These are phyloP conservation scores for Yamadazyma tumulicola DNA, from an alignment of 805 yeast genomes.

Conservation along the genomic window DNA sequence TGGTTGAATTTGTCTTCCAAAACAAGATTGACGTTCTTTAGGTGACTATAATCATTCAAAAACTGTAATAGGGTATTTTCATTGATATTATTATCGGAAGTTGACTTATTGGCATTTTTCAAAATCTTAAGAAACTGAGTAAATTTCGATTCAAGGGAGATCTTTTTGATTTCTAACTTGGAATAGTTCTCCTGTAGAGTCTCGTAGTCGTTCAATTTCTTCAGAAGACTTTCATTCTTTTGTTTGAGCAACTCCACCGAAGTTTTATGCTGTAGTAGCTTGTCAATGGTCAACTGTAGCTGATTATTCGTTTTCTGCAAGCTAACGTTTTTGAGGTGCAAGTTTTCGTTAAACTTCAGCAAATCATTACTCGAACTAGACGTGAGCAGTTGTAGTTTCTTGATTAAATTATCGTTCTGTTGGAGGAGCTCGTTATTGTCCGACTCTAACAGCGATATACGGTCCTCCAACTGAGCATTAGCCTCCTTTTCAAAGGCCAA, in stretches of 20 bases:
- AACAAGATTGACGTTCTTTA: slow-evolving; percentile 27
- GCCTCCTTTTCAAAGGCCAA: slow-evolving; percentile 28
- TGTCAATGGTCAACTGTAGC: slow-evolving; percentile 50
- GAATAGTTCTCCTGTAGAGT: slow-evolving; percentile 43
- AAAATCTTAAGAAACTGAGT: slow-evolving; percentile 42
- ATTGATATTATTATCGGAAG: slow-evolving; percentile 1
- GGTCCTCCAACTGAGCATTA: slow-evolving; percentile 37
- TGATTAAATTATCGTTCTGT: slow-evolving; percentile 28
- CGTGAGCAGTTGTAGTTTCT: slow-evolving; percentile 17
- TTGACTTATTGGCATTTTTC: slow-evolving; percentile 1
- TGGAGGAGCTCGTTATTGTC: slow-evolving; percentile 15
- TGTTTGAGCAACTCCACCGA: slow-evolving; percentile 53
- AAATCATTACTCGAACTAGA: slow-evolving; percentile 9
- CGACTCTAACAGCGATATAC: slow-evolving; percentile 26
- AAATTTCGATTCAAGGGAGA: slow-evolving; percentile 44
- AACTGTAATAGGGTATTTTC: slow-evolving; percentile 12
- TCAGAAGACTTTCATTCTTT: slow-evolving; percentile 44
- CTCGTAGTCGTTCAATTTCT: slow-evolving; percentile 37
- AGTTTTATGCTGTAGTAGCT: slow-evolving; percentile 45
- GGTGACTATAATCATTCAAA: slow-evolving; percentile 11
- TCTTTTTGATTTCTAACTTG: slow-evolving; percentile 48
- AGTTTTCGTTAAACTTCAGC: slow-evolving; percentile 14
- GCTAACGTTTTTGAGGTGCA: slow-evolving; percentile 28
- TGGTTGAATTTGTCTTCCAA: slow-evolving; percentile 36
- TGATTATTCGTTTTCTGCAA: slow-evolving; percentile 50